Evolutionary conservation across 768 basidiomycete species (phyloP).

Genomic region (Leccinum broughii): DNA sequence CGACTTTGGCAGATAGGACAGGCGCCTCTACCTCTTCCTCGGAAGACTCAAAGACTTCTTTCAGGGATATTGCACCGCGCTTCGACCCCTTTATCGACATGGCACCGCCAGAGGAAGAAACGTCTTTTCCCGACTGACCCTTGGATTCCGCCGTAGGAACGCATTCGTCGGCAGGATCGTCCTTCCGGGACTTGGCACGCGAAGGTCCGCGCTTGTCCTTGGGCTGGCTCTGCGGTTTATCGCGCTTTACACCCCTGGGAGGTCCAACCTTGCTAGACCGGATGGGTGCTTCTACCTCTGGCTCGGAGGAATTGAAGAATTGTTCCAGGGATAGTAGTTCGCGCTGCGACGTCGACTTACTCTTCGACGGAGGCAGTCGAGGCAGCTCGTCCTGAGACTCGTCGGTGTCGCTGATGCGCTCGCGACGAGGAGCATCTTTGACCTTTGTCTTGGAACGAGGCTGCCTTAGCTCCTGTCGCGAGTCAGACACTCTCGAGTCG

Average conservation of each 20-base stretch:
- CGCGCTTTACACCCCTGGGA: conserved; percentile 25
- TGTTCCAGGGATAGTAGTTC: background rate
- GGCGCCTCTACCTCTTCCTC: background rate
- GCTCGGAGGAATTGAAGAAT: conserved; percentile 1
- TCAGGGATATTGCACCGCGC: background rate
- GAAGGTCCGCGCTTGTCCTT: background rate
- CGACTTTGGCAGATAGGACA: background rate
- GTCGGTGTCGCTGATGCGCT: background rate
- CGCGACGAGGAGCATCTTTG: conserved; percentile 1
- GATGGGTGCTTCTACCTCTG: background rate
- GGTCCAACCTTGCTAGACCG: conserved; percentile 25
- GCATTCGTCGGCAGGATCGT: background rate
- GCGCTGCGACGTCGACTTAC: background rate
- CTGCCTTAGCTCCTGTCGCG: background rate
- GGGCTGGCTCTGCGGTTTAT: background rate
- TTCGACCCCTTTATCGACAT: background rate
- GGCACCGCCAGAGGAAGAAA: background rate
- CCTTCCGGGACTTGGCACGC: background rate
- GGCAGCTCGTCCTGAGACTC: conserved; percentile 6
- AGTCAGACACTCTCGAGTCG: background rate
- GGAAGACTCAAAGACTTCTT: background rate
- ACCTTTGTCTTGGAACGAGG: background rate
- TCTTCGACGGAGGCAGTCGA: conserved; percentile 4
- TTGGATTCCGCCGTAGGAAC: background rate
- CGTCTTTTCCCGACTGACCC: background rate